These are phyloP conservation scores for Pseudocercospora macadamiae DNA, from an alignment of 2,329 filamentous ascomycete species.

Conservation along the genomic window DNA sequence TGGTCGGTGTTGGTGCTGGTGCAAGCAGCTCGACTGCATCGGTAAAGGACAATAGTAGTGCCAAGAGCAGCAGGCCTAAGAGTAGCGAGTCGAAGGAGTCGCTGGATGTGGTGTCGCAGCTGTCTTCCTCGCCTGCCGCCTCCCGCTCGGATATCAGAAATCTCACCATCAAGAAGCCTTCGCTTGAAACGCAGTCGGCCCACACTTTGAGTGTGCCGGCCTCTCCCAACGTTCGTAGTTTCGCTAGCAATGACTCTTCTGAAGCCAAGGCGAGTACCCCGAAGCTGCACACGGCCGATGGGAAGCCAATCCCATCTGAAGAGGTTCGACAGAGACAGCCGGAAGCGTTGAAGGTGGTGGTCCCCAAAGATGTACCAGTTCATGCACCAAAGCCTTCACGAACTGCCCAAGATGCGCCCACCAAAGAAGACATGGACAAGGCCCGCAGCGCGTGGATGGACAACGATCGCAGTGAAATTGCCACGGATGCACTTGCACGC, in stretches of 20 bases:
- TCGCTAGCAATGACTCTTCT: constrained; percentile 13
- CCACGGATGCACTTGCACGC: constrained; percentile 36
- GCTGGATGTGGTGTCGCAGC: constrained; percentile 26
- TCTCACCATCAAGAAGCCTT: constrained; percentile 21
- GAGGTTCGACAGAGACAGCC: constrained; percentile 11
- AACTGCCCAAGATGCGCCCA: constrained; percentile 17
- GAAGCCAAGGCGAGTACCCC: constrained; percentile 17
- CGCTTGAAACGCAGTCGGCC: constrained; percentile 25
- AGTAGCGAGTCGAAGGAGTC: constrained; percentile 33
- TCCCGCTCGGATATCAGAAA: constrained; percentile 16
- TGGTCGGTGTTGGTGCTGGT: constrained; percentile 28
- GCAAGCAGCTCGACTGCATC: constrained; percentile 21
- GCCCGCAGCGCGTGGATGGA: constrained; percentile 31
- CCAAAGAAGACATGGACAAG: constrained; percentile 30
- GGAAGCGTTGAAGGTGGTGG: background rate
- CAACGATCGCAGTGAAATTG: constrained; percentile 32
- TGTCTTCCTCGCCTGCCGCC: constrained; percentile 23
- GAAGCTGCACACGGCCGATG: constrained; percentile 25
- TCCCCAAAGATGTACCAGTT: background rate
- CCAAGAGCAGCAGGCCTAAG: constrained; percentile 29
- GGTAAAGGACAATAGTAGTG: constrained; percentile 16
- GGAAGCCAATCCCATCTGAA: constrained; percentile 20
- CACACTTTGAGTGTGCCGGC: constrained; percentile 24
- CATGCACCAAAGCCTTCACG: constrained; percentile 9
- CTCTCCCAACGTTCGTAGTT: constrained; percentile 25